Evolutionary conservation across 345 rosid species (phyloP), one percentile per base, ranked within the genome.

Genomic region (Aquilaria malaccensis): DNA sequence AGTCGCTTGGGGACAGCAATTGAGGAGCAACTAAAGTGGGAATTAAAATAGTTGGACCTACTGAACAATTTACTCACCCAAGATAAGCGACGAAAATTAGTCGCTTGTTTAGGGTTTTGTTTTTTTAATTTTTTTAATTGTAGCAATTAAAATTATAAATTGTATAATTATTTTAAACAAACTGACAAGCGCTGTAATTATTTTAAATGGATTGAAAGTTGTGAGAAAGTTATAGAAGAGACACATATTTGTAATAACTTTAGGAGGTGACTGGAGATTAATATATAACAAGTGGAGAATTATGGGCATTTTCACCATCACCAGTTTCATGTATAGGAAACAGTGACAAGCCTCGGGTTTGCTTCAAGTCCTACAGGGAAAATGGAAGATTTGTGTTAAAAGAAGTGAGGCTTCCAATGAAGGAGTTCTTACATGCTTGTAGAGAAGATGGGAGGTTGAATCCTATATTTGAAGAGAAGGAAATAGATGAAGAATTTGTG

Each of bases 321-420:
- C 93, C 98, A 0, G 89, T 92, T 61, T 80, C 89, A 10, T 70
- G 82, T 59, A 78, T 86, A 52, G 83, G 88, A n/a, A 72, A 61
- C 72, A 70, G 70, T 9, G 91, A 88, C 14, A 85, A 75, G 83
- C 93, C 85, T 2, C 64, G 82, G 82, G 85, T 84, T 74, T 77
- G 78, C 69, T 87, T 93, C 65, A 85, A 87, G 76, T 77, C 94
- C 15, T 84, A 87, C 58, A 68, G 96, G 71, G 74, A 85, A 13
- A 88, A 85, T 50, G 97, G 97, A 7, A 79, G 98, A 68, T 79
- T 89, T 64, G 89, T 93, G 31, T 83, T 89, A 33, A 87, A 81
- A 70, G 88, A 87, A 79, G 79, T 89, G 14, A 84, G 74, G 65
- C 74, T 84, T 48, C 96, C 96, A 2, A 79, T 76, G 52, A 82